Evolutionary conservation across 805 yeast genomes (phyloP), one percentile per base, ranked within the genome.

Genomic region (Torulaspora franciscae): DNA sequence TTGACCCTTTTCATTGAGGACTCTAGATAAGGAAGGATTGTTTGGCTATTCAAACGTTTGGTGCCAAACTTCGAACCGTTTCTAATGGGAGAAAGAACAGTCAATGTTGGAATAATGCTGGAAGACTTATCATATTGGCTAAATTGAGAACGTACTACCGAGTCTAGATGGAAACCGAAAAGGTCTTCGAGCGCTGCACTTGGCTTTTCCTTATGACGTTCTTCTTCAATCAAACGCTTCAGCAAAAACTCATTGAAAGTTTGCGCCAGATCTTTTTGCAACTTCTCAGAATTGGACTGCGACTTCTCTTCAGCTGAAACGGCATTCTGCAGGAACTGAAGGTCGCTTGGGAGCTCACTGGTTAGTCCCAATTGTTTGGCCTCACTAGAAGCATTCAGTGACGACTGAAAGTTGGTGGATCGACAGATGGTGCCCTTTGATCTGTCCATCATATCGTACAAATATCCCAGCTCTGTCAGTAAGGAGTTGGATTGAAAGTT

Each of bases 391-490:
- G 73, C 61, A 7, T 72, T 68, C 32, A 84, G 58, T 3, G 78
- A 61, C 28, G 71, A 68, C 52, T 80, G 83, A 58, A 91, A 88
- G 59, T 93, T 93, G 1, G 89, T 72, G 0, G 96, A 83, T 32
- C 86, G 78, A 56, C 91, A 88, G 54, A 85, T 86, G 30, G 77
- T 75, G 0, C 95, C 93, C 10, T 75, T 67, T 0, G 96, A 88
- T 61, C 86, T 85, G 33, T 74, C 75, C 66, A 91, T 75, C 99
- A 93, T 91, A 58, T 95, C 98, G 65, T 80, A 87, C 10, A 95
- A 68, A 51, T 88, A 87, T 0, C 96, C 99, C 37, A 90, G 67
- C 59, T 93, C 97, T 39, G 85, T 80, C 23, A 89, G 65, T 3
- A 90, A 61, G 2, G 85, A 79, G 37, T 58, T 61, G 6, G 62